Base-by-base conservation (phyloP, 1,139 yeast species). In the Taiozyma onychis region DNA sequence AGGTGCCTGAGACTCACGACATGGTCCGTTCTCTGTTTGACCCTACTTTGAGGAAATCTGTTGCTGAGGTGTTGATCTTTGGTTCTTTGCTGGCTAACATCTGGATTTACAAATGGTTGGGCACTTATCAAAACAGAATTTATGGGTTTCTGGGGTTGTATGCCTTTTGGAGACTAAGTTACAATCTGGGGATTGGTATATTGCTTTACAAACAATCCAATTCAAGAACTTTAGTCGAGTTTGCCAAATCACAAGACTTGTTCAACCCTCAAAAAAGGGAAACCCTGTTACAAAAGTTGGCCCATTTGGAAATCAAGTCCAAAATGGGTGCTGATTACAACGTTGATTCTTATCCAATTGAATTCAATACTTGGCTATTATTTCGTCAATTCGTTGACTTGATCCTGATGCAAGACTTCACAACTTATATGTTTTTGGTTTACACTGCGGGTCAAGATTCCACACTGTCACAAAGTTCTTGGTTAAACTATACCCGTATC, bases 1-100 rank as follows among this genome's bases (percentile, higher is more conserved):
- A 69, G 21, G 93, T 88, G 7, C 96, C 96, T 2, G 80, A 80
- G 58, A 88, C 96, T 27, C 87, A 85, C 61, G 96, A 88, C 64
- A 88, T 88, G 95, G 87, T 88, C 35, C 76, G 89, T 57, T 84
- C 95, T 1, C 71, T 88, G 48, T 83, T 88, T 60, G 95, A 88
- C 68, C 96, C 96, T 2, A 75, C 83, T 3, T 69, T 87, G 48
- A 75, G 79, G 48, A 89, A 88, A 65, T 83, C 93, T 1, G 68
- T 79, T 51, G 77, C 84, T 47, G 96, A 88, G 63, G 57, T 78
- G 24, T 58, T 77, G 39, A 87, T 88, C 52, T 77, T 86, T 37
- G 53, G 71, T 6, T 67, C 81, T 2, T 70, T 88, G 47, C 57
- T 73, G 3, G 67, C 77, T 6, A 86, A 85, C 61, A 72, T 78